Conservation (phyloP, 2,329 filamentous ascomycete species). For the Clonostachys rhizophaga region DNA sequence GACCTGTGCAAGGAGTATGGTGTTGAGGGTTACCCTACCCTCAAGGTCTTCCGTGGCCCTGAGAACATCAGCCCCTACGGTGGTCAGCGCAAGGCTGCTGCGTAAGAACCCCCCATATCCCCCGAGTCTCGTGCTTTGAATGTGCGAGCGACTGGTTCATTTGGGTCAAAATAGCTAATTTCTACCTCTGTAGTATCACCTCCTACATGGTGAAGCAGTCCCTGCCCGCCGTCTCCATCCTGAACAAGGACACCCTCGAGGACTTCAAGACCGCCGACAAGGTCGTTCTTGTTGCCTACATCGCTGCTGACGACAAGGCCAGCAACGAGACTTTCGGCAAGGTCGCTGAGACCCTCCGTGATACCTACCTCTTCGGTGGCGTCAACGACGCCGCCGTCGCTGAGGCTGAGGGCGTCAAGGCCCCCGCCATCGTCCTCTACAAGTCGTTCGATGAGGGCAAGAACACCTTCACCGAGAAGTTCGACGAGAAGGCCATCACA, state of each 20-base stretch:
- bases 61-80: constrained; percentile 80
- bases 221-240: constrained; percentile 81
- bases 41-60: constrained; percentile 95
- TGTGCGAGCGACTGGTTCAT: no score
- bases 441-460: constrained; percentile 98
- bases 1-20: constrained; percentile 87
- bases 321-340: constrained; percentile 80
- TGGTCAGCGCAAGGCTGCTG: constrained; percentile 83
- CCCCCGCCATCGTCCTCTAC: constrained; percentile 88
- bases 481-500: constrained; percentile 75
- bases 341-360: constrained; percentile 72
- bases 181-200: constrained; percentile 41
- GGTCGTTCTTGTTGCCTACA: constrained; percentile 88
- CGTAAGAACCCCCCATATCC: constrained; percentile 34
- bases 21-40: constrained; percentile 95
- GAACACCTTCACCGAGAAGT: constrained; percentile 72
- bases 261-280: constrained; percentile 99
- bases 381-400: constrained; percentile 80
- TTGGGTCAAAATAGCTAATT: no score
- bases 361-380: constrained; percentile 89
- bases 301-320: constrained; percentile 74
- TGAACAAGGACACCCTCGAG: constrained; percentile 78
- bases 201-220: constrained; percentile 99
- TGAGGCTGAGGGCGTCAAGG: constrained; percentile 83
- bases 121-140: constrained; percentile 9